phyloP scores from a whole-genome alignment of 495 filamentous ascomycete species.

The Aspergillus steynii region DNA sequence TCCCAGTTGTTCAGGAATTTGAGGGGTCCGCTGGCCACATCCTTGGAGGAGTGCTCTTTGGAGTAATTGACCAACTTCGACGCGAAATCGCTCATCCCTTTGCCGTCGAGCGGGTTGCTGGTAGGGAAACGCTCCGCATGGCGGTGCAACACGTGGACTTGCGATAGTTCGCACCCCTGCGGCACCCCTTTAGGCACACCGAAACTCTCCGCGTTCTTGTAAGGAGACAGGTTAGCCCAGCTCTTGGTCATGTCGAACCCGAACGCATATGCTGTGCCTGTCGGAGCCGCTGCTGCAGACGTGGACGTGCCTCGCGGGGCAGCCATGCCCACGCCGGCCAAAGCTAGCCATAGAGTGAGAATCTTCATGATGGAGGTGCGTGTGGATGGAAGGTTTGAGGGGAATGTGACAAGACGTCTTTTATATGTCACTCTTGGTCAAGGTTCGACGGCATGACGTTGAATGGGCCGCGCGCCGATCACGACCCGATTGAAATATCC shows the following conservation, averaged over 20 bases:
- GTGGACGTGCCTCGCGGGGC: conserved; percentile 1
- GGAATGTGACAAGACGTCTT: background rate
- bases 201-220: conserved; percentile 39
- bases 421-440: background rate
- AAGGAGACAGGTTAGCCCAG: conserved; percentile 49
- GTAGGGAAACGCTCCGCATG: conserved; percentile 53
- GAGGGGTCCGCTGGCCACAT: conserved; percentile 44
- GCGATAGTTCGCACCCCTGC: conserved; percentile 50
- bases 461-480: background rate
- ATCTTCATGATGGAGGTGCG: conserved; percentile 3
- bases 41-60: conserved; percentile 28
- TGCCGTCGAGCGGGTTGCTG: conserved; percentile 36
- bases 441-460: background rate
- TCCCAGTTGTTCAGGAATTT: conserved; percentile 52
- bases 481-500: background rate
- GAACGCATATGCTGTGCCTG: conserved; percentile 26
- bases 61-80: conserved; percentile 48
- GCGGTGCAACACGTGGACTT: conserved; percentile 49
- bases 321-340: conserved; percentile 3
- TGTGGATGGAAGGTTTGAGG: background rate
- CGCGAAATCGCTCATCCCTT: conserved; percentile 43
- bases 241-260: conserved; percentile 36
- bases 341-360: background rate
- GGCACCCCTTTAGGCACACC: conserved; percentile 47
- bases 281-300: conserved; percentile 20